Conservation (phyloP, 2,329 filamentous ascomycete species). For the Ophiostoma novo-ulmi region DNA sequence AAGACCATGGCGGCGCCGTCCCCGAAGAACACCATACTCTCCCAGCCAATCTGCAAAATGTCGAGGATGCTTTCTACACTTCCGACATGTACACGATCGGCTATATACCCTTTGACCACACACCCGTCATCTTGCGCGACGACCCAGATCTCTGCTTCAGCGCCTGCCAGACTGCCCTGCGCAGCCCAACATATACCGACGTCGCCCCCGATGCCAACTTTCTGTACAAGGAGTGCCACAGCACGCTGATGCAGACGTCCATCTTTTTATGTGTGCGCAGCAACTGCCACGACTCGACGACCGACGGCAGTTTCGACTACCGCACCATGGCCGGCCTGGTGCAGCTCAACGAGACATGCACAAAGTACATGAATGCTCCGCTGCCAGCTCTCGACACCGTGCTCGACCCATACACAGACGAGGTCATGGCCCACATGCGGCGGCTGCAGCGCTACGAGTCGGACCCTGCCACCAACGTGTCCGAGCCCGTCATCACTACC, state of each 20-base stretch:
- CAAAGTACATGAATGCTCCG: slow-evolving; percentile 25
- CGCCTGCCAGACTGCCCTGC: slow-evolving; percentile 22
- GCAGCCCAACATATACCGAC: slow-evolving; percentile 19
- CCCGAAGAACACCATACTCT: not conserved
- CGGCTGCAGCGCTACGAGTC: slow-evolving; percentile 33
- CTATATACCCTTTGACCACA: not conserved
- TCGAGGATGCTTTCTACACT: not conserved
- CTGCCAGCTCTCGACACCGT: slow-evolving; percentile 36
- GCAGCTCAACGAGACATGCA: slow-evolving; percentile 37
- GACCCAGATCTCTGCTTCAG: slow-evolving; percentile 14
- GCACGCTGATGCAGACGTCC: slow-evolving; percentile 22
- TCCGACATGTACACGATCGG: slow-evolving; percentile 7
- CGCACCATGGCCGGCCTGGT: slow-evolving; percentile 28
- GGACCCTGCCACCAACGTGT: slow-evolving; percentile 24
- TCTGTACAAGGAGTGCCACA: slow-evolving; percentile 21
- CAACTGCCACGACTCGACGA: slow-evolving; percentile 33
- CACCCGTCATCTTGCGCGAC: not conserved
- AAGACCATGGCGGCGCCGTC: slow-evolving; percentile 12
- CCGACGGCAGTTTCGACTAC: not conserved
- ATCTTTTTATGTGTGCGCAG: slow-evolving; percentile 38
- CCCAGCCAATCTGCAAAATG: not conserved
- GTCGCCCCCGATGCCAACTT: slow-evolving; percentile 6
- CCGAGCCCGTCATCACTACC: slow-evolving; percentile 36
- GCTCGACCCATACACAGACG: slow-evolving; percentile 35
- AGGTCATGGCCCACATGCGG: slow-evolving; percentile 33